Evolutionary conservation across 1,284 basidiomycete species (phyloP).

Genomic region (Mixia osmundae): DNA sequence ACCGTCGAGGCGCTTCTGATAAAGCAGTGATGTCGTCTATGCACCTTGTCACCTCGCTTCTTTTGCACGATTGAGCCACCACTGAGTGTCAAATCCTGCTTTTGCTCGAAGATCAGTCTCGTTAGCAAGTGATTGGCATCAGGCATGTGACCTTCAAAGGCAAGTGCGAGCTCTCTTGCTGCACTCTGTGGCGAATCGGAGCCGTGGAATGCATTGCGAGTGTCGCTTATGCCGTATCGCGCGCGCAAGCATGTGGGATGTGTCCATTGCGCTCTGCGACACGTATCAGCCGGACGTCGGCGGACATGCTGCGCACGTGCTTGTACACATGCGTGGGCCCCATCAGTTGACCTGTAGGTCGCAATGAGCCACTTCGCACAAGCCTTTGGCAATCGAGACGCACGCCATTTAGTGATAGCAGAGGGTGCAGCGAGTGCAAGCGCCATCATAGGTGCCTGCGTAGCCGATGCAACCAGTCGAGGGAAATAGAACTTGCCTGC

Average conservation of each 20-base stretch:
- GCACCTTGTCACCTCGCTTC: no score
- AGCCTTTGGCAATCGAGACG: no score
- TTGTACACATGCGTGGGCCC: slow-evolving; percentile 16
- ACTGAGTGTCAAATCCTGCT: slow-evolving; percentile 6
- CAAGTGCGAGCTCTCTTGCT: slow-evolving; percentile 10
- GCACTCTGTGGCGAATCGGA: slow-evolving; percentile 12
- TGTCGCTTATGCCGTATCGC: slow-evolving; percentile 14
- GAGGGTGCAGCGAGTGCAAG: slow-evolving; percentile 13
- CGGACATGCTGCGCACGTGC: no score
- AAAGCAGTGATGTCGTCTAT: no score
- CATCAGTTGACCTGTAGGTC: no score
- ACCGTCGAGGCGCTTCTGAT: slow-evolving; percentile 26
- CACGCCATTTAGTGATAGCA: slow-evolving; percentile 13
- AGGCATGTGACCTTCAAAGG: slow-evolving; percentile 10
- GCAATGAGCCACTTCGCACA: no score
- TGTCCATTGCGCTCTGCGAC: slow-evolving; percentile 15
- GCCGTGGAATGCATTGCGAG: slow-evolving; percentile 17
- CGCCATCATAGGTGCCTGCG: slow-evolving; percentile 14
- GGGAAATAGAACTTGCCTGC: slow-evolving; percentile 17
- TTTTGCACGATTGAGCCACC: no score
- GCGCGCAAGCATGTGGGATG: slow-evolving; percentile 10
- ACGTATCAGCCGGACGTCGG: no score
- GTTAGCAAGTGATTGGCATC: background rate
- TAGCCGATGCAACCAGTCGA: slow-evolving; percentile 15
- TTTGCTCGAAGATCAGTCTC: background rate